Evolutionary conservation across 257 asterid genomes (phyloP).

Genomic region (Scutellaria minor): DNA sequence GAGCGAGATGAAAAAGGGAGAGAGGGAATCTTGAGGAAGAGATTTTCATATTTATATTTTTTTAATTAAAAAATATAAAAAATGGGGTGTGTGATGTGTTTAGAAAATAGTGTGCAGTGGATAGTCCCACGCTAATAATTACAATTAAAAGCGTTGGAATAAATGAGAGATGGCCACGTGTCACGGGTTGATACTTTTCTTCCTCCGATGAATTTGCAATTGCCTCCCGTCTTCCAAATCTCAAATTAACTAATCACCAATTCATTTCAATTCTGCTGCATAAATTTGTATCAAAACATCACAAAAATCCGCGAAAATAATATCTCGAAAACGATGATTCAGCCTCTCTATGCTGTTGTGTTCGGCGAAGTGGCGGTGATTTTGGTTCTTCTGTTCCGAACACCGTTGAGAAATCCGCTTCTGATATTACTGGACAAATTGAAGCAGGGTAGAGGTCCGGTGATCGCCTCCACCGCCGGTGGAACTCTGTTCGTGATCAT

Average conservation of each 20-base stretch:
- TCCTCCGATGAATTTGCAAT: constrained; percentile 23
- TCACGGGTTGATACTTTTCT: constrained; percentile 35
- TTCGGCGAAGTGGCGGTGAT: constrained; percentile 59
- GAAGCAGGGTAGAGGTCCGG: constrained; percentile 79
- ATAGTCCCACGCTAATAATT: too few species aligned
- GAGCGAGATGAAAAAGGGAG: too few species aligned
- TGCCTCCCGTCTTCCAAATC: constrained; percentile 20
- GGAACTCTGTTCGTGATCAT: constrained; percentile 64
- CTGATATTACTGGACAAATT: constrained; percentile 55
- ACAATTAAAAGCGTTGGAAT: too few species aligned
- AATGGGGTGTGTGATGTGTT: too few species aligned
- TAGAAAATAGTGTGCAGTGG: too few species aligned
- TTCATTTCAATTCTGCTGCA: background rate
- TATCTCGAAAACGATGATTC: constrained; percentile 51
- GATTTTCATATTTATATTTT: too few species aligned
- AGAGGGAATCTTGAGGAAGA: too few species aligned
- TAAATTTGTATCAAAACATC: background rate
- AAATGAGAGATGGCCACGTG: constrained; percentile 28
- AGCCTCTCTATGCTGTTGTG: constrained; percentile 69
- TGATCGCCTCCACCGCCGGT: constrained; percentile 70
- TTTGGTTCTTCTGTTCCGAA: constrained; percentile 62
- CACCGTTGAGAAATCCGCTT: constrained; percentile 70
- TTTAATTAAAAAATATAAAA: too few species aligned
- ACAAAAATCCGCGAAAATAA: background rate
- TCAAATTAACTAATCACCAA: background rate